Conservation (phyloP, 305 asterid species). For the Solanum hybrid region DNA sequence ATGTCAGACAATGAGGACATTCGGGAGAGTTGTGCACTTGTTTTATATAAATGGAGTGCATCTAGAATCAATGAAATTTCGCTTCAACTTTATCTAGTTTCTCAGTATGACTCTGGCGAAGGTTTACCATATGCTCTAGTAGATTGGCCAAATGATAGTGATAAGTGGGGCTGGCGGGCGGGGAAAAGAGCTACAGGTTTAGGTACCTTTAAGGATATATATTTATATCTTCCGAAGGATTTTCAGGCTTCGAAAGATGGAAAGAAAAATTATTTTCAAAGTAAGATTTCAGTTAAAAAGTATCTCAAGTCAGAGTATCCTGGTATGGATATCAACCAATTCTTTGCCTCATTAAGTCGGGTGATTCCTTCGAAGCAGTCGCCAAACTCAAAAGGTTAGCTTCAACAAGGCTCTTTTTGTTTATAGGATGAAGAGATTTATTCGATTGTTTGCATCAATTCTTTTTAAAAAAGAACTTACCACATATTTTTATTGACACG, state of each 20-base stretch:
- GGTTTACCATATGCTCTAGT: slow-evolving; percentile 23
- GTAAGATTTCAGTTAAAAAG: slow-evolving; percentile 12
- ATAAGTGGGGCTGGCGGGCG: slow-evolving; percentile 22
- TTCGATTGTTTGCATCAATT: background rate
- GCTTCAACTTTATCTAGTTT: background rate
- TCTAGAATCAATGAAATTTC: background rate
- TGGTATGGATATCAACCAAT: slow-evolving; percentile 12
- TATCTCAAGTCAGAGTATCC: slow-evolving; percentile 14
- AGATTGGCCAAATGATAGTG: slow-evolving; percentile 26
- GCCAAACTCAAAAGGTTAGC: slow-evolving; percentile 14
- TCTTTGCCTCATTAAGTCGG: slow-evolving; percentile 36
- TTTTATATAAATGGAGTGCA: background rate
- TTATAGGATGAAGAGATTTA: background rate
- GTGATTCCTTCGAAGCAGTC: slow-evolving; percentile 15
- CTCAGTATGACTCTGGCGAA: background rate
- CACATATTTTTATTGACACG: background rate
- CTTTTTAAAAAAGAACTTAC: too few species aligned
- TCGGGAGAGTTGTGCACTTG: slow-evolving; percentile 35
- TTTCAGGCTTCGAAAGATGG: background rate
- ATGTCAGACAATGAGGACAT: slow-evolving; percentile 7
- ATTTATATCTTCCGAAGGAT: background rate
- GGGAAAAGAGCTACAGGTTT: background rate
- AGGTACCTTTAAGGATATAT: slow-evolving; percentile 9
- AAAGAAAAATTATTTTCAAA: background rate
- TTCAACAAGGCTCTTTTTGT: background rate